Conservation (phyloP, 257 asterid genomes). For the Galeopsis tetrahit region DNA sequence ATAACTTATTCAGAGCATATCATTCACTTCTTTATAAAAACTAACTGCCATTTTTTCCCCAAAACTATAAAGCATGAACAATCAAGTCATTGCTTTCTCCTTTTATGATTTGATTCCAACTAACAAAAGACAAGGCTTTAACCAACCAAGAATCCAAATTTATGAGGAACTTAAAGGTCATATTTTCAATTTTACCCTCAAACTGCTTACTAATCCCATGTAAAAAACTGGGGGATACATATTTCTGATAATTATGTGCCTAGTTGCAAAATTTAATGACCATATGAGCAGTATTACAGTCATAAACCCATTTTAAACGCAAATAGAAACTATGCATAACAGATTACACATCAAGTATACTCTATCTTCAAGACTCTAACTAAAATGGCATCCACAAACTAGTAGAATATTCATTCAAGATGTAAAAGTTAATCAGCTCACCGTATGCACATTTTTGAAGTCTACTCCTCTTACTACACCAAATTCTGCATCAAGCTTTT, state of each 20-base stretch:
- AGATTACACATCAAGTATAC: neutral
- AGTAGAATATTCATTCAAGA: conserved; percentile 22
- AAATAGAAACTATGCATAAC: neutral
- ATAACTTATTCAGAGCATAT: too few species aligned
- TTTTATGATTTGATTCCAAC: too few species aligned
- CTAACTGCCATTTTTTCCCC: too few species aligned
- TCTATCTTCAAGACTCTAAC: neutral
- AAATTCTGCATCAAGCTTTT: conserved; percentile 80
- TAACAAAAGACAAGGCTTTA: too few species aligned
- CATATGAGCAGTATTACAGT: neutral
- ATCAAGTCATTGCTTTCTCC: too few species aligned
- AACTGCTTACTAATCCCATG: too few species aligned
- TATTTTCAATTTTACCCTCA: too few species aligned
- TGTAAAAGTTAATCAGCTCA: conserved; percentile 38
- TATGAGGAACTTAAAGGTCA: too few species aligned
- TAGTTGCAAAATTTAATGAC: neutral
- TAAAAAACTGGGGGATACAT: too few species aligned
- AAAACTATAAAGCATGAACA: too few species aligned
- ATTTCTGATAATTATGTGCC: neutral
- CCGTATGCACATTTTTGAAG: conserved; percentile 95
- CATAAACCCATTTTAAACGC: conserved; percentile 4
- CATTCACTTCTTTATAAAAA: too few species aligned
- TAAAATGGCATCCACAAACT: neutral
- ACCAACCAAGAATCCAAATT: too few species aligned
- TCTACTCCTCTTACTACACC: conserved; percentile 99